Base-by-base conservation (phyloP, 169 alveolate species). In the Eimeria sp. region DNA sequence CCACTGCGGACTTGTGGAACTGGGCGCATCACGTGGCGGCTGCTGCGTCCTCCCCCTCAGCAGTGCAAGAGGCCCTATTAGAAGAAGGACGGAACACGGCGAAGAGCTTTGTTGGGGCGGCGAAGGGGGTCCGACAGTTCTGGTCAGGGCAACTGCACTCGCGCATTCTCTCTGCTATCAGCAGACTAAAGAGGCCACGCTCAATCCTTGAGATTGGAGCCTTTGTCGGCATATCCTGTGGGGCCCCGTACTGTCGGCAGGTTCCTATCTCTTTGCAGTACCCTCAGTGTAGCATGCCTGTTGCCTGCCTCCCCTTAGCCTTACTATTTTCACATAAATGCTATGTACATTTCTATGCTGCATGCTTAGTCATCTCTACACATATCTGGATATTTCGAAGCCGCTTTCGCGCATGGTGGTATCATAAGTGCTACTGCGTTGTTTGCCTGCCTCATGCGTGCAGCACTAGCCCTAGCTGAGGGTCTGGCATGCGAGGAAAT, bases 161-260 rank as follows among this genome's bases (percentile, higher is more conserved):
- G 34, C 78, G 97, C 87, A 57, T 95, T 11, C 96, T 95, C 75
- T 45, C 97, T 10, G 63, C 82, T 45, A 43, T 95, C 58, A 87
- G 95, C 89, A 86, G 94, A 27, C 94, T 95, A 30, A 58, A 57
- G 88, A 73, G 67, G 75, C 97, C 97, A 27, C 75, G 92, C 47
- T 27, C 95, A 4, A 95, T 95, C 63, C 96, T 95, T 34, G 97
- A 95, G 61, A 88, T 95, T 18, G 97, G 97, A 11, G 86, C 96
- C 34, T 95, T 95, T 82, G 93, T 95, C 5, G 97, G 97, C 30
- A 82, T 95, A 70, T 95, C 97, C 40, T 27, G 97, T 95, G 51
- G 49, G 95, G 2, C 84, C 27, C 67, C 54, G 9, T 30, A 49
- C 14, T 30, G 30, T 4, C 45, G 13, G 22, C 54, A 1, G 51